Conservation (phyloP, 2,329 filamentous ascomycete species). For the Fusarium oligoseptatum region DNA sequence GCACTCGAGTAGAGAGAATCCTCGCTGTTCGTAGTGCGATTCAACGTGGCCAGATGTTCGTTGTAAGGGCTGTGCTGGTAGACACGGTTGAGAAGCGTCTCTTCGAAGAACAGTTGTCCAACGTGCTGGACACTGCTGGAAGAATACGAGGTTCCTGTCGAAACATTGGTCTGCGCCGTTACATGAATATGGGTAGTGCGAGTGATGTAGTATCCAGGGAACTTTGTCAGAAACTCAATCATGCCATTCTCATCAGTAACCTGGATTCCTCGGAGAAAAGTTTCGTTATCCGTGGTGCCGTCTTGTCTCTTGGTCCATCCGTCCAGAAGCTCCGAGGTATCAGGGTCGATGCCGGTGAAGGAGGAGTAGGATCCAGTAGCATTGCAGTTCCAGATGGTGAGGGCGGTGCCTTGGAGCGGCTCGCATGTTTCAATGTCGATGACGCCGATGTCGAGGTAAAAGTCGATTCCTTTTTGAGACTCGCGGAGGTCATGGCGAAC, state of each 20-base stretch:
- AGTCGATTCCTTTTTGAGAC: conserved; percentile 22
- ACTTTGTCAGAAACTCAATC: conserved; percentile 24
- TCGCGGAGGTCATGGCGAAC: background rate
- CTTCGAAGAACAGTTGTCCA: background rate
- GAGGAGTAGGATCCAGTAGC: conserved; percentile 21
- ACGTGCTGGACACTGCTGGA: conserved; percentile 5
- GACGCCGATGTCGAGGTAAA: conserved; percentile 23
- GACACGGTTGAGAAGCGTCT: background rate
- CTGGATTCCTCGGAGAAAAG: conserved; percentile 16
- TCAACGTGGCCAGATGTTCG: background rate
- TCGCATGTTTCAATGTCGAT: conserved; percentile 25
- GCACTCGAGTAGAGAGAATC: background rate
- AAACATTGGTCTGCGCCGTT: conserved; percentile 21
- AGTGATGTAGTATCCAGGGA: conserved; percentile 25
- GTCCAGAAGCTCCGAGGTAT: background rate
- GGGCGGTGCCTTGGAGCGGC: conserved; percentile 10
- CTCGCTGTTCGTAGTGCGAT: background rate
- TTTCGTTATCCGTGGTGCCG: background rate
- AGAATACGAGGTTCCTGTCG: conserved; percentile 20
- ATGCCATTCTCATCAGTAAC: conserved; percentile 19
- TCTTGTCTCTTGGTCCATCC: background rate
- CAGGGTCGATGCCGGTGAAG: conserved; percentile 22
- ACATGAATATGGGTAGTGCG: conserved; percentile 25
- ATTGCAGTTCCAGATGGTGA: conserved; percentile 24
- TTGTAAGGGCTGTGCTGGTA: background rate